Evolutionary conservation across 2,329 filamentous ascomycete species (phyloP).

Genomic region (Alternaria arborescens): DNA sequence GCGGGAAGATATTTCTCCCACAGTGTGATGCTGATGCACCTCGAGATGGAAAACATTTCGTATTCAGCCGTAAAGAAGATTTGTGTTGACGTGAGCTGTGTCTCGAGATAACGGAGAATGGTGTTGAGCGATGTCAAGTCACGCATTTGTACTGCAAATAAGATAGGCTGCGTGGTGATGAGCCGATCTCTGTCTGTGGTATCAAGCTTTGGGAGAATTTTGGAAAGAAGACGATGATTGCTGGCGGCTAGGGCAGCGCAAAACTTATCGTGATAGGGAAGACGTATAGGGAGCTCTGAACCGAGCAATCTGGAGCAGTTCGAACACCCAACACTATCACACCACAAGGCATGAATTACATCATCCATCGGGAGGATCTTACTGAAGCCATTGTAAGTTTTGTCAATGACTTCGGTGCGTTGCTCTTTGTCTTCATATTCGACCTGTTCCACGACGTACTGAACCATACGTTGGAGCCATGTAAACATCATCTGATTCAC

Average conservation of each 20-base stretch:
- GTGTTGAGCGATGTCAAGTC: background rate
- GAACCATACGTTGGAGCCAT: background rate
- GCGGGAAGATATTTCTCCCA: background rate
- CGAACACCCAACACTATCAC: background rate
- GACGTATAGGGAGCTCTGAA: background rate
- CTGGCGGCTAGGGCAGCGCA: background rate
- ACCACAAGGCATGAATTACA: background rate
- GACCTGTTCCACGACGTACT: background rate
- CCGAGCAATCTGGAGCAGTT: background rate
- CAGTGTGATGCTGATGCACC: accelerated
- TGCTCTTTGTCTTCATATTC: background rate
- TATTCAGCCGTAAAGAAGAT: no score
- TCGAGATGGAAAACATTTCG: background rate
- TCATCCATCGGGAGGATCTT: background rate
- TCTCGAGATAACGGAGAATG: background rate
- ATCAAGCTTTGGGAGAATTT: background rate
- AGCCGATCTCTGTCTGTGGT: accelerated
- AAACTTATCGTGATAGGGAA: background rate
- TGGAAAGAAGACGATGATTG: background rate
- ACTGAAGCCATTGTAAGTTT: background rate
- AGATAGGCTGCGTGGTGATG: background rate
- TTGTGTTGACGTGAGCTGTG: accelerated
- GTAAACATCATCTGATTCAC: background rate
- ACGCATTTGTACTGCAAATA: background rate
- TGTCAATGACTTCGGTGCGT: background rate